Conservation (phyloP, 1,284 basidiomycete genomes). For the Rhodotorula sp. region DNA sequence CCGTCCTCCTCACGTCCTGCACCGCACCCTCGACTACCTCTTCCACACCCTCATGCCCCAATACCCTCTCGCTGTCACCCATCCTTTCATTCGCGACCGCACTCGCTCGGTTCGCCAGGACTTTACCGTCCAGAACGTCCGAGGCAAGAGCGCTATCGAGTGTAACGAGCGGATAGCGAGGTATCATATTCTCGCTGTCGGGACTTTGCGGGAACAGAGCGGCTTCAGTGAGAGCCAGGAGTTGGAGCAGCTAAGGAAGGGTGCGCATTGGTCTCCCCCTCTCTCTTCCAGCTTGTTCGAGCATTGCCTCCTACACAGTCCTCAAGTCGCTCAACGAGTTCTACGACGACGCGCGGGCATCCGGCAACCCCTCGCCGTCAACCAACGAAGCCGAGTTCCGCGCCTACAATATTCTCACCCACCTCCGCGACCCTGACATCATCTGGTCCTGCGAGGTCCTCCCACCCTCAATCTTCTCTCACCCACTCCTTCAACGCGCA, state of each 20-base stretch:
- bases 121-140: slow-evolving; percentile 88
- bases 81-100: slow-evolving; percentile 86
- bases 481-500: slow-evolving; percentile 76
- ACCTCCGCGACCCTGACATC: slow-evolving; percentile 81
- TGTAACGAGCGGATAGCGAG: slow-evolving; percentile 91
- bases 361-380: slow-evolving; percentile 52
- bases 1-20: slow-evolving; percentile 78
- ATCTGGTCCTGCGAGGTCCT: slow-evolving; percentile 64
- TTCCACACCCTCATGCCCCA: slow-evolving; percentile 74
- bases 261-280: slow-evolving; percentile 54
- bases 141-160: slow-evolving; percentile 74
- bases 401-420: slow-evolving; percentile 87
- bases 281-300: neutral
- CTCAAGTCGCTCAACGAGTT: slow-evolving; percentile 88
- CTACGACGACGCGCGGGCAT: slow-evolving; percentile 75
- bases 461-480: slow-evolving; percentile 66
- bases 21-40: slow-evolving; percentile 88
- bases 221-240: slow-evolving; percentile 72
- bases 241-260: slow-evolving; percentile 85
- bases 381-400: slow-evolving; percentile 92
- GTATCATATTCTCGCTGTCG: slow-evolving; percentile 85
- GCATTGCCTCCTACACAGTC: slow-evolving; percentile 54
- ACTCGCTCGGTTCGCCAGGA: slow-evolving; percentile 88
- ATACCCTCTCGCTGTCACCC: slow-evolving; percentile 65
- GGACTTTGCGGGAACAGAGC: slow-evolving; percentile 58